Evolutionary conservation across 2,329 filamentous ascomycete species (phyloP), one percentile per base, ranked within the genome.

Genomic region (Aspergillus fructus): DNA sequence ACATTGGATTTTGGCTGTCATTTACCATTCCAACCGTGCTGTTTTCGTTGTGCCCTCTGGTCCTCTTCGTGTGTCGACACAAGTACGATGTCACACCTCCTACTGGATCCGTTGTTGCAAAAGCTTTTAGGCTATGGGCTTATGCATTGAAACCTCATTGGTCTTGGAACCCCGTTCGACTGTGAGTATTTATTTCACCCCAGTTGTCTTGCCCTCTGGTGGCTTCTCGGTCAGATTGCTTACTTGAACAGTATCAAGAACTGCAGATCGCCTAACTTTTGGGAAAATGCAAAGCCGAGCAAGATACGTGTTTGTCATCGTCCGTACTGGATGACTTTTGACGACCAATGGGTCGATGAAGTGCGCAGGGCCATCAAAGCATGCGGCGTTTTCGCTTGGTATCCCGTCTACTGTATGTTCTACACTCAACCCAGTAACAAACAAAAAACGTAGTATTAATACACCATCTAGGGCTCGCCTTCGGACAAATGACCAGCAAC

Each of bases 301-400:
- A 63, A 53, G 7, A 21, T 66, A 11, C 50, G 60, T 30, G 27
- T 30, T 4, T 30, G 27, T 12, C 62, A 59, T 21, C 62, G 50
- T 43, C 66, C 66, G 8, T 24, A 53, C 3, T 68, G 66, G 66
- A 91, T 92, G 87, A 89, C 87, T 0, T 91, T 91, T 64, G 89
- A 93, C 63, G 90, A 93, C 64, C 83, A 84, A 52, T 93, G 89
- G 89, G 89, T 93, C 43, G 89, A 91, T 69, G 88, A 92, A 70
- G 85, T 91, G 51, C 81, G 81, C 55, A 85, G 89, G 73, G 88
- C 87, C 60, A 76, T 89, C 60, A 80, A 82, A 65, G 87, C 87
- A 58, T 89, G 87, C 76, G 79, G 84, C 60, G 87, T 90, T 47
- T 92, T 89, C 72, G 76, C 82, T 62, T 82, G 79, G 71, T 83